phyloP scores from a whole-genome alignment of 2,329 filamentous ascomycete species.

The Colletotrichum filicis region DNA sequence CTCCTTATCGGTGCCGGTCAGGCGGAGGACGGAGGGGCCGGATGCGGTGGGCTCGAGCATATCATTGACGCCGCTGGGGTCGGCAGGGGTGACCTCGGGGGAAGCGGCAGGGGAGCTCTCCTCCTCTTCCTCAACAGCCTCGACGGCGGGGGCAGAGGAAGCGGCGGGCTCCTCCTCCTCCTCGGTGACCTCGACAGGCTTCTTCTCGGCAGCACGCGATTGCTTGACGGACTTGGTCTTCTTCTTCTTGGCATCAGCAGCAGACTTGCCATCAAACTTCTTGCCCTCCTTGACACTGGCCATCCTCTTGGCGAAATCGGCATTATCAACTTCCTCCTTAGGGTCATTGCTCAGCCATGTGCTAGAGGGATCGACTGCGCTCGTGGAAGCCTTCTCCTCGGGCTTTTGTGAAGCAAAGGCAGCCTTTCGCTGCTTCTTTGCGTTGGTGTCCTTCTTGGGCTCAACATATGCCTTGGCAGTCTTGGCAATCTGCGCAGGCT shows the following conservation, averaged over 20 bases:
- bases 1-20: slow-evolving; percentile 75
- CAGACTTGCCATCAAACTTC: slow-evolving; percentile 64
- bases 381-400: slow-evolving; percentile 45
- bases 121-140: slow-evolving; percentile 81
- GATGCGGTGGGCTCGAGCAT: slow-evolving; percentile 83
- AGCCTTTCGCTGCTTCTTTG: slow-evolving; percentile 59
- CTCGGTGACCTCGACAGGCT: slow-evolving; percentile 65
- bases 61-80: slow-evolving; percentile 80
- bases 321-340: slow-evolving; percentile 74
- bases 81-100: slow-evolving; percentile 67
- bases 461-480: slow-evolving; percentile 43
- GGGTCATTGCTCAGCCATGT: slow-evolving; percentile 45
- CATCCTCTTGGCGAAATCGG: slow-evolving; percentile 81
- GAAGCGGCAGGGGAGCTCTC: slow-evolving; percentile 79
- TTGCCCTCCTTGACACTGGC: slow-evolving; percentile 77
- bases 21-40: slow-evolving; percentile 79
- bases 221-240: slow-evolving; percentile 78
- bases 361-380: slow-evolving; percentile 40
- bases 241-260: slow-evolving; percentile 68
- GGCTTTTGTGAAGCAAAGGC: slow-evolving; percentile 51
- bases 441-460: slow-evolving; percentile 52
- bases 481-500: slow-evolving; percentile 43
- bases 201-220: slow-evolving; percentile 66
- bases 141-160: slow-evolving; percentile 72
- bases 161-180: slow-evolving; percentile 65